Percentiles rank a stretch among this genome's conserved stretches.
Evolutionary conservation across 2,329 filamentous ascomycete genomes (phyloP).

Genomic region (Epichloe aotearoae): DNA sequence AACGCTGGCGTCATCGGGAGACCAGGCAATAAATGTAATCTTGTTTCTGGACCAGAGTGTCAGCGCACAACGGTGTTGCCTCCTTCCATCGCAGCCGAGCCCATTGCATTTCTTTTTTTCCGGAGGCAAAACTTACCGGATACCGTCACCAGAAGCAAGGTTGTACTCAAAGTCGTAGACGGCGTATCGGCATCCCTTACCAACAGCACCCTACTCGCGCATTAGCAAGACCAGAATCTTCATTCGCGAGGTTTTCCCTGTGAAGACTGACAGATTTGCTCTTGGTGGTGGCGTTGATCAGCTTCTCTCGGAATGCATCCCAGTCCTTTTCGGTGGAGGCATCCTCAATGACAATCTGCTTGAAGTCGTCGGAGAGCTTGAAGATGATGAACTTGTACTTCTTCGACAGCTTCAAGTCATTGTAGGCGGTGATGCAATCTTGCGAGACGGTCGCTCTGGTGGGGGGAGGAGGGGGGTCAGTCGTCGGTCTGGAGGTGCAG

Average conservation of each 20-base stretch:
- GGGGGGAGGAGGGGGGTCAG: background rate
- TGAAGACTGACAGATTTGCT: constrained; percentile 44
- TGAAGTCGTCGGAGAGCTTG: constrained; percentile 75
- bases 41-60: constrained; percentile 44
- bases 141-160: constrained; percentile 57
- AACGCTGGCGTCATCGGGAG: constrained; percentile 66
- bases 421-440: constrained; percentile 61
- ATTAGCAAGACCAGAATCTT: background rate
- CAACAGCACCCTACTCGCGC: constrained; percentile 35
- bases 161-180: constrained; percentile 77
- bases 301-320: constrained; percentile 62
- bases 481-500: constrained; percentile 8
- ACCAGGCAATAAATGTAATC: constrained; percentile 69
- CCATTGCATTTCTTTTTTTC: too few relatives aligned
- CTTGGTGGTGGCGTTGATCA: constrained; percentile 61
- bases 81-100: too few relatives aligned
- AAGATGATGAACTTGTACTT: constrained; percentile 78
- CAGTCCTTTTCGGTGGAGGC: constrained; percentile 54
- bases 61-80: constrained; percentile 7
- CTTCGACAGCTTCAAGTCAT: constrained; percentile 73
- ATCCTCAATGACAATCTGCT: constrained; percentile 70
- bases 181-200: constrained; percentile 67
- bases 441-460: constrained; percentile 56
- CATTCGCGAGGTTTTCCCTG: too few relatives aligned
- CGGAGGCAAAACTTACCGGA: constrained; percentile 34